A percentile compares a stretch with the other conserved stretches of the same genome.
Evolutionary conservation across 1,284 basidiomycete species (phyloP).

Genomic region (Laetiporus sulphureus): DNA sequence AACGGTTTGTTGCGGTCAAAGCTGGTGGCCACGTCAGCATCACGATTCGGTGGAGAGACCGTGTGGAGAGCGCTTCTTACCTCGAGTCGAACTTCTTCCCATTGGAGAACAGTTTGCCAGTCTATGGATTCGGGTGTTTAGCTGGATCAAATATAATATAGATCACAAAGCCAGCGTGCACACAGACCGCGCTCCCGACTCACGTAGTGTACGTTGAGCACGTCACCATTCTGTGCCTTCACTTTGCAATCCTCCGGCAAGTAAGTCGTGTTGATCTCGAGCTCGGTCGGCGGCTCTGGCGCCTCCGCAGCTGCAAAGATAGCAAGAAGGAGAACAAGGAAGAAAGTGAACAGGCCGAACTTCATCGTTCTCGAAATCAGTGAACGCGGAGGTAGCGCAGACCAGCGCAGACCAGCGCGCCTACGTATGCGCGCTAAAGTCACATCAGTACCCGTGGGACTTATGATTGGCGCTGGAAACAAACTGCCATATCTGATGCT

Average conservation of each 20-base stretch:
- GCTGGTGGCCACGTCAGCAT: conserved; percentile 29
- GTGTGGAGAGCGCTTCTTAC: too few relatives aligned
- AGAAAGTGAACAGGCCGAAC: conserved; percentile 15
- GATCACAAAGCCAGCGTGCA: conserved; percentile 1
- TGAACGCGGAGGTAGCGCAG: neutral
- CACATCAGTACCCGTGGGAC: neutral
- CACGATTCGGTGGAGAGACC: too few relatives aligned
- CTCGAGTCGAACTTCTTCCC: conserved; percentile 84
- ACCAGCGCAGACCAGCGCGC: neutral
- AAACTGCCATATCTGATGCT: conserved; percentile 15
- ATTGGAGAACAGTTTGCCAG: conserved; percentile 65
- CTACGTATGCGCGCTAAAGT: neutral
- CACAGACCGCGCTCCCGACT: conserved; percentile 23
- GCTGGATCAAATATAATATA: neutral
- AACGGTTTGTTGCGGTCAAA: conserved; percentile 63
- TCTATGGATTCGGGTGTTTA: conserved; percentile 33
- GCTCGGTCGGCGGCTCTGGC: conserved; percentile 42
- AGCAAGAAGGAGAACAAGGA: conserved; percentile 35
- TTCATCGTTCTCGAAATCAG: conserved; percentile 10
- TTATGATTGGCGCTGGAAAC: neutral
- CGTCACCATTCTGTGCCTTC: conserved; percentile 60
- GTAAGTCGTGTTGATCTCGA: conserved; percentile 56
- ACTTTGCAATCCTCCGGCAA: conserved; percentile 52
- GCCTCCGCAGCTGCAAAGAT: conserved; percentile 30
- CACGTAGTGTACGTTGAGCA: conserved; percentile 75